Evolutionary conservation across 495 filamentous ascomycete genomes (phyloP), one percentile per base, ranked within the genome.

Genomic region (Aspergillus homomorphus): DNA sequence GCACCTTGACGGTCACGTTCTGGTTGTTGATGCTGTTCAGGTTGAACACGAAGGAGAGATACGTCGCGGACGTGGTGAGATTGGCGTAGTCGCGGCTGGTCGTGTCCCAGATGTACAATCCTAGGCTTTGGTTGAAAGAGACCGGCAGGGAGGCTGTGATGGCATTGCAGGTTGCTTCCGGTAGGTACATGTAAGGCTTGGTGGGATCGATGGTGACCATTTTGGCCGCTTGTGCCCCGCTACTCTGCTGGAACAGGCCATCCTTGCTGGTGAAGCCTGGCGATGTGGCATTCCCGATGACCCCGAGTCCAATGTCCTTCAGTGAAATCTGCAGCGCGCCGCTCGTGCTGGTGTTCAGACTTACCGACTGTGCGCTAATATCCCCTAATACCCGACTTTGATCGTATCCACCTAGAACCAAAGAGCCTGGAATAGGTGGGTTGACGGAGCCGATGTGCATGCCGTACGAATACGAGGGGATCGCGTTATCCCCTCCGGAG

Each of bases 381-480:
- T 67, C 49, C 0, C 65, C 63, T 14, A 75, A 18, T 12, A 78
- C 57, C 21, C 78, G 67, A 45, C 66, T 74, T 45, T 77, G 71
- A 63, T 84, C 79, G 62, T 80, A 85, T 0, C 82, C 81, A 7
- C 82, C 82, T 46, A 80, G 70, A 21, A 74, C 59, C 38, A 83
- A 66, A 6, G 76, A 81, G 1, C 73, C 79, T 9, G 69, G 55
- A 55, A 80, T 73, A 0, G 58, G 51, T 8, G 71, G 69, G 3
- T 60, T 56, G 6, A 64, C 79, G 1, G 80, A 80, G 2, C 83
- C 82, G 33, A 84, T 77, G 57, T 85, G 82, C 64, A 85, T 72
- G 14, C 76, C 74, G 53, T 73, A 83, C 12, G 80, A 82, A 46
- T 77, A 78, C 0, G 81, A 83, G 0, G 74, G 71, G 21, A 71